These are phyloP conservation scores for Cotoneaster glaucophyllus DNA, from an alignment of 306 rosid genomes.

Conservation along the genomic window DNA sequence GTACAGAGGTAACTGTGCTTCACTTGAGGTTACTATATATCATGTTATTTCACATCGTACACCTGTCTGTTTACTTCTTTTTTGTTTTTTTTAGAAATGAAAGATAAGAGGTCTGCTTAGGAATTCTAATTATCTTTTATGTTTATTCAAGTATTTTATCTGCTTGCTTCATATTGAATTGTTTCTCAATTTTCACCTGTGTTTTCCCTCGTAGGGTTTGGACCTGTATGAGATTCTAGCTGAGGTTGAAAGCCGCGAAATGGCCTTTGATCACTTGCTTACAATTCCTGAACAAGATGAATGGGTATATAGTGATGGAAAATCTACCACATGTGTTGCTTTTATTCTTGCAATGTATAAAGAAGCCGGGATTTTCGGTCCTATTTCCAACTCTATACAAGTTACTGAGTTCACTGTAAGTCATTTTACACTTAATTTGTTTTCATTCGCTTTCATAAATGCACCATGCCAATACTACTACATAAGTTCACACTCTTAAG, in stretches of 20 bases:
- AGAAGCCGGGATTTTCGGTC: slow-evolving; percentile 80
- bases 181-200: neutral
- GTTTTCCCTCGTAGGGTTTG: slow-evolving; percentile 48
- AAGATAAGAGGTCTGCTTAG: neutral
- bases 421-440: neutral
- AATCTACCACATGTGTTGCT: slow-evolving; percentile 89
- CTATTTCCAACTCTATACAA: slow-evolving; percentile 68
- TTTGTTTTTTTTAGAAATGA: neutral
- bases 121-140: neutral
- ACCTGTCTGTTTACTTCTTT: neutral
- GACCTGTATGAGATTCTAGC: slow-evolving; percentile 66
- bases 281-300: slow-evolving; percentile 95
- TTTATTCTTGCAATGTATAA: slow-evolving; percentile 92
- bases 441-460: neutral
- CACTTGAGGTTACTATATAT: neutral
- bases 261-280: slow-evolving; percentile 71
- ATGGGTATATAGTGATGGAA: slow-evolving; percentile 94
- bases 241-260: slow-evolving; percentile 79
- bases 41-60: neutral
- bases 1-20: slow-evolving; percentile 62
- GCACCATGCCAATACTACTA: too few relatives aligned
- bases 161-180: neutral
- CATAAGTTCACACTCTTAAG: neutral
- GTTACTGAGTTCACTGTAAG: slow-evolving; percentile 96
- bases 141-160: neutral